These are phyloP conservation scores for Ailanthus altissimus DNA, from an alignment of 345 rosid genomes.

Conservation along the genomic window DNA sequence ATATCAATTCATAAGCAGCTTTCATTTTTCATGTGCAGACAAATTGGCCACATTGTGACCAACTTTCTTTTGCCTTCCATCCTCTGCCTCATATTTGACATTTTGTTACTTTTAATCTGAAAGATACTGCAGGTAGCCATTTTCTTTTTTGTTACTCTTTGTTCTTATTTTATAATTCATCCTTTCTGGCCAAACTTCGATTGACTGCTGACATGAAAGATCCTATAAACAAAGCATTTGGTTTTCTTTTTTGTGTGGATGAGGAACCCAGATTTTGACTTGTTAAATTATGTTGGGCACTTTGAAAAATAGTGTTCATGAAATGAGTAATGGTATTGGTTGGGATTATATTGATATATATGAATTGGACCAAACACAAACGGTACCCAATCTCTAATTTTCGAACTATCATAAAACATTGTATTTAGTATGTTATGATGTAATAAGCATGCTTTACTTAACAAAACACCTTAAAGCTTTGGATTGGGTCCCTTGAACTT, in stretches of 20 bases:
- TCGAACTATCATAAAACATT: neutral
- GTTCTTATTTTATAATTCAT: neutral
- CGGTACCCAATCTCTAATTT: neutral
- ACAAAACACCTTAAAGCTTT: neutral
- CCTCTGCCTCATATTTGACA: neutral
- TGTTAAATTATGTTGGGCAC: neutral
- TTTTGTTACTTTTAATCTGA: neutral
- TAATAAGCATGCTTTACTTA: neutral
- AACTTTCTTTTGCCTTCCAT: constrained; percentile 1
- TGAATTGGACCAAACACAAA: neutral
- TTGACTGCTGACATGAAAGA: neutral
- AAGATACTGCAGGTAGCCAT: neutral
- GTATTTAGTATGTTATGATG: too few relatives aligned
- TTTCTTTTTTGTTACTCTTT: neutral
- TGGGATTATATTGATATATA: too few relatives aligned
- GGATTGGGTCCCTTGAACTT: neutral
- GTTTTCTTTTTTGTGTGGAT: neutral
- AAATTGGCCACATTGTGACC: neutral
- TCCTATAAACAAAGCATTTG: neutral
- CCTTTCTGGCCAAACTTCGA: neutral
- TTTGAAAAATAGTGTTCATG: too few relatives aligned
- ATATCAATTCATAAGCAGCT: neutral
- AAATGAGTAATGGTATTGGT: too few relatives aligned
- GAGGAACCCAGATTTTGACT: neutral
- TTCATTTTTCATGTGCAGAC: neutral